These are phyloP conservation scores for Carex pumila DNA, from an alignment of 176 grass and related monocot species.

Conservation along the genomic window DNA sequence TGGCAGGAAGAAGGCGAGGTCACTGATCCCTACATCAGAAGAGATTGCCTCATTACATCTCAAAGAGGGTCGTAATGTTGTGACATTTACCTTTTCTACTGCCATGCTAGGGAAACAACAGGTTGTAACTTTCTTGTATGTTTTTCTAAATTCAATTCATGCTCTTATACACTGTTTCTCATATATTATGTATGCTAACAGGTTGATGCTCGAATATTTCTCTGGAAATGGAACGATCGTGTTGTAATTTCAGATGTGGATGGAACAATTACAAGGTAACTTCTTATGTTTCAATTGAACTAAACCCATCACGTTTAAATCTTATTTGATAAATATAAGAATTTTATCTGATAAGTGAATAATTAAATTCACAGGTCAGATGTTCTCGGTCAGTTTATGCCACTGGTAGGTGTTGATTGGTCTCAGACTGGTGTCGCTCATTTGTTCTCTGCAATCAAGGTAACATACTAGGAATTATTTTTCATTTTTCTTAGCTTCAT, in stretches of 20 bases:
- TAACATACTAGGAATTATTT: slow-evolving; percentile 16
- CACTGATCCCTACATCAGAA: slow-evolving; percentile 65
- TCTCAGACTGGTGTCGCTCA: slow-evolving; percentile 94
- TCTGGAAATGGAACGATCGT: slow-evolving; percentile 86
- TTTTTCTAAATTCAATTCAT: slow-evolving; percentile 17
- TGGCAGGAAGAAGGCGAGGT: slow-evolving; percentile 47
- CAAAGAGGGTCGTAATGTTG: slow-evolving; percentile 68
- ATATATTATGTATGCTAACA: slow-evolving; percentile 29
- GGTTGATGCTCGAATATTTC: slow-evolving; percentile 87
- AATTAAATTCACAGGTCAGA: slow-evolving; percentile 63
- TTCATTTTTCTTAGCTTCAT: background rate
- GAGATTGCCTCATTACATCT: slow-evolving; percentile 78
- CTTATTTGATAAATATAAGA: background rate
- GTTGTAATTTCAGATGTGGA: slow-evolving; percentile 98
- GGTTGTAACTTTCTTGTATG: slow-evolving; percentile 31
- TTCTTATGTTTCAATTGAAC: slow-evolving; percentile 13
- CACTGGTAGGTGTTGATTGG: slow-evolving; percentile 96
- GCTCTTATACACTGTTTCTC: background rate
- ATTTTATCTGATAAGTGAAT: background rate
- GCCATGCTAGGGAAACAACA: slow-evolving; percentile 79
- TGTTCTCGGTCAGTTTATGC: slow-evolving; percentile 99
- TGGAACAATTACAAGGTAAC: slow-evolving; percentile 97
- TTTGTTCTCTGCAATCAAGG: slow-evolving; percentile 98
- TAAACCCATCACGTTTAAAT: background rate
- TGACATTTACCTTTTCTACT: slow-evolving; percentile 92